Conservation (phyloP, 2,329 filamentous ascomycete genomes). For the Lachnellula occidentalis region DNA sequence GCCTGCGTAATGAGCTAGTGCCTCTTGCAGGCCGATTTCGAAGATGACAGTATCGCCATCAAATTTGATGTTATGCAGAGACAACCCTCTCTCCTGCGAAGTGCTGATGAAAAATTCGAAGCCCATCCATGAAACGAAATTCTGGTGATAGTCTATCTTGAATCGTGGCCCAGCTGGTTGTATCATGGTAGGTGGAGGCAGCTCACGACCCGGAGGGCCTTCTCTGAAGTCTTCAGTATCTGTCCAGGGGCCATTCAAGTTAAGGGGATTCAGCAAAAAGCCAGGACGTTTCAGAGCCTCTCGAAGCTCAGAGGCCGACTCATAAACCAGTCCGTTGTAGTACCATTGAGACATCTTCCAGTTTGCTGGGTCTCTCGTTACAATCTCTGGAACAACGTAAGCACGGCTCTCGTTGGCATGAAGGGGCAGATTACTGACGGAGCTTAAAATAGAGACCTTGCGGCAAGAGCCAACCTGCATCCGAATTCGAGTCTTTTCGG, state of each 20-base stretch:
- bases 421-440: constrained; percentile 37
- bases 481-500: background rate
- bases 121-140: constrained; percentile 17
- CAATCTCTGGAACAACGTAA: constrained; percentile 42
- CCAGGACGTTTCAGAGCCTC: constrained; percentile 26
- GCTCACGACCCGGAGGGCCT: constrained; percentile 1
- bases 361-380: constrained; percentile 42
- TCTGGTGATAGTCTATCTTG: constrained; percentile 8
- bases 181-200: constrained; percentile 12
- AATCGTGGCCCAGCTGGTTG: constrained; percentile 19
- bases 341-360: constrained; percentile 50
- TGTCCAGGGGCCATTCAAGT: constrained; percentile 17
- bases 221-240: constrained; percentile 10
- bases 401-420: constrained; percentile 33
- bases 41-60: constrained; percentile 51
- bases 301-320: constrained; percentile 43
- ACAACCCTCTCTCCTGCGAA: constrained; percentile 42
- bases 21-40: constrained; percentile 51
- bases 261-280: constrained; percentile 11
- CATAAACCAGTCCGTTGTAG: constrained; percentile 49
- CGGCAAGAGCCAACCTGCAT: background rate
- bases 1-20: constrained; percentile 32
- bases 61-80: constrained; percentile 47
- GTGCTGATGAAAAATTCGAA: constrained; percentile 45
- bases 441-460: constrained; percentile 7